These are phyloP conservation scores for Yueomyces sp. DNA, from an alignment of 1,139 yeast species.

Conservation along the genomic window DNA sequence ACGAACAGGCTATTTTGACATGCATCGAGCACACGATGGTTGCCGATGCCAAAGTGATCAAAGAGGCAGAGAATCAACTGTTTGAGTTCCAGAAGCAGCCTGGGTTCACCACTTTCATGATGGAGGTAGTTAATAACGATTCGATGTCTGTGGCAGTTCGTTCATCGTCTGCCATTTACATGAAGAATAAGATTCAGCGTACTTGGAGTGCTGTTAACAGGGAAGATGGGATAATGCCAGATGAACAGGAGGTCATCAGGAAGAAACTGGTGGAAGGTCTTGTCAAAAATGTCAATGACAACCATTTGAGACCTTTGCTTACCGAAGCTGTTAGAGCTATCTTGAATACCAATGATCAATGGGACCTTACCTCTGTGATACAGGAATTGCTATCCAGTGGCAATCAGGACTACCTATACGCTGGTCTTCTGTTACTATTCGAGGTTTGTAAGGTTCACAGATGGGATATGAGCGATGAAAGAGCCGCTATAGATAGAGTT, in stretches of 20 bases:
- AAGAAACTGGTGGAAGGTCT: conserved; percentile 39
- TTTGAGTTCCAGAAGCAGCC: conserved; percentile 40
- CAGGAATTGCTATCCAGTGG: conserved; percentile 32
- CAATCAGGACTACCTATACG: conserved; percentile 40
- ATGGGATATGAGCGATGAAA: conserved; percentile 39
- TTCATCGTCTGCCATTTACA: conserved; percentile 52
- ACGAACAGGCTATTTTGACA: conserved; percentile 51
- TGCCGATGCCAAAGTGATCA: conserved; percentile 50
- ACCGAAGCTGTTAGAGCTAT: conserved; percentile 57
- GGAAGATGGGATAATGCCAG: conserved; percentile 34
- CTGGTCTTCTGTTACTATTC: conserved; percentile 44
- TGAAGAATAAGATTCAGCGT: conserved; percentile 48
- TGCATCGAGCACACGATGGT: conserved; percentile 75
- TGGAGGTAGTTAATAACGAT: conserved; percentile 40
- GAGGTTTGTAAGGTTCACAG: conserved; percentile 48
- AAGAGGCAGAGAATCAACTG: conserved; percentile 59
- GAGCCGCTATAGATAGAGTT: conserved; percentile 35
- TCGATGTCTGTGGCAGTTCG: conserved; percentile 37
- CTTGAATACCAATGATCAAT: conserved; percentile 36
- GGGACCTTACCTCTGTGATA: conserved; percentile 25
- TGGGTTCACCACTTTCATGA: conserved; percentile 46
- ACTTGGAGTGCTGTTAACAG: conserved; percentile 36
- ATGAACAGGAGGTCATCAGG: conserved; percentile 43
- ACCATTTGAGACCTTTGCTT: conserved; percentile 43
- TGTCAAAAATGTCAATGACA: conserved; percentile 27